A percentile compares a stretch with the other conserved stretches of the same genome.
Conservation (phyloP, 805 yeast species). For the Maudiozyma serrabonitensis region DNA sequence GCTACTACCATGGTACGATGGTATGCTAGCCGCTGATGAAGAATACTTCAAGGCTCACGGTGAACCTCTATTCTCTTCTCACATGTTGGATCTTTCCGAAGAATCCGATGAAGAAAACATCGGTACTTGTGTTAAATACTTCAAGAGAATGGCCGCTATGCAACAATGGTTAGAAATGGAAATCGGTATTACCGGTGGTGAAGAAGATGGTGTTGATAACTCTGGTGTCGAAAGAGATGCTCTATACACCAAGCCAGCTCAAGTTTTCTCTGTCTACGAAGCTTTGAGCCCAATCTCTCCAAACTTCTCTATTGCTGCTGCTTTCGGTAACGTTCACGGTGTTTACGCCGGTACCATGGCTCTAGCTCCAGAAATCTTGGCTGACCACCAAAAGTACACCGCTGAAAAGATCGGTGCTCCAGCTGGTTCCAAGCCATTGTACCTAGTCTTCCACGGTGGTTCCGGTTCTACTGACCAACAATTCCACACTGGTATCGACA, state of each 20-base stretch:
- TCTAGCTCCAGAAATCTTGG: constrained; percentile 85
- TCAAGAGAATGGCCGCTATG: constrained; percentile 86
- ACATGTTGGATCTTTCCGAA: constrained; percentile 97
- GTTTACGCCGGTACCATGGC: constrained; percentile 98
- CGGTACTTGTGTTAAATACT: constrained; percentile 86
- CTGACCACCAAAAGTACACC: constrained; percentile 91
- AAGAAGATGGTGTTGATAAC: constrained; percentile 99
- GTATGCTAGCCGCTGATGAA: constrained; percentile 95
- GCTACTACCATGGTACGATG: constrained; percentile 97
- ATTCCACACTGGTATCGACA: constrained; percentile 79
- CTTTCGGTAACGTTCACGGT: constrained; percentile 99
- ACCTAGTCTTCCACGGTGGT: constrained; percentile 99
- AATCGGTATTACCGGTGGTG: constrained; percentile 99
- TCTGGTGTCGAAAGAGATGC: constrained; percentile 80
- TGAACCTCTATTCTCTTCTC: constrained; percentile 95
- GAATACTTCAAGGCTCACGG: constrained; percentile 78
- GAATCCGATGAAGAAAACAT: constrained; percentile 95
- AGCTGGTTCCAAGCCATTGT: constrained; percentile 58
- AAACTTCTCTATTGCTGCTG: constrained; percentile 98
- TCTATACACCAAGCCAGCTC: constrained; percentile 91
- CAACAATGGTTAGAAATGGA: constrained; percentile 99
- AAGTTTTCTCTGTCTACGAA: constrained; percentile 83
- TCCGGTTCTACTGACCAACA: constrained; percentile 93
- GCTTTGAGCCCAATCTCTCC: constrained; percentile 88
- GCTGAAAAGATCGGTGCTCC: constrained; percentile 48